phyloP scores from a whole-genome alignment of 331 rosid genomes.

The Dryas integrifolia region DNA sequence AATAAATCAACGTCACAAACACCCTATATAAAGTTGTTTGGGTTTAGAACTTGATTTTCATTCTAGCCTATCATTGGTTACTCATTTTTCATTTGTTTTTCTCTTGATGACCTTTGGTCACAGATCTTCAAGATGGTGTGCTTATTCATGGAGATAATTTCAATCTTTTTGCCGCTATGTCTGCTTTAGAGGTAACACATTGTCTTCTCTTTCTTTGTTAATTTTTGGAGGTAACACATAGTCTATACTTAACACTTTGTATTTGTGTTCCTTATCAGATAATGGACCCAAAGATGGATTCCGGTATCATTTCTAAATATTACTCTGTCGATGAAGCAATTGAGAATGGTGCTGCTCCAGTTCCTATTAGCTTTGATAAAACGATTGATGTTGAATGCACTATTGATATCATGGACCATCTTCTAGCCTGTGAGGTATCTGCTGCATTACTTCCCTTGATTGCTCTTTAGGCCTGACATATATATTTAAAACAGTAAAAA shows the following conservation, averaged over 20 bases:
- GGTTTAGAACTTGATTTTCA: neutral
- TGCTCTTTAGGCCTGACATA: neutral
- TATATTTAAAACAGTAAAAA: neutral
- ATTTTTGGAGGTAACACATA: neutral
- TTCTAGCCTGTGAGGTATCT: constrained; percentile 89
- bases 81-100: constrained; percentile 9
- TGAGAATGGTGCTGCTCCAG: constrained; percentile 88
- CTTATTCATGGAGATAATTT: constrained; percentile 91
- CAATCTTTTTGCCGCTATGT: constrained; percentile 95
- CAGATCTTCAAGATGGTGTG: constrained; percentile 96
- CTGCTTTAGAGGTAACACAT: constrained; percentile 83
- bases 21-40: neutral
- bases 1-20: neutral
- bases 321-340: constrained; percentile 95
- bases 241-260: neutral
- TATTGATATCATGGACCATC: constrained; percentile 91
- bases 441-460: constrained; percentile 14
- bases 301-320: constrained; percentile 75
- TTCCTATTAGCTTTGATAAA: constrained; percentile 74
- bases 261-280: constrained; percentile 48
- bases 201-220: neutral
- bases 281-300: constrained; percentile 99
- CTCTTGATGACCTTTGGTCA: constrained; percentile 21
- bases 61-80: neutral
- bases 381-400: constrained; percentile 63